Evolutionary conservation across 805 yeast genomes (phyloP).

Genomic region (Metschnikowia drakensbergensis): DNA sequence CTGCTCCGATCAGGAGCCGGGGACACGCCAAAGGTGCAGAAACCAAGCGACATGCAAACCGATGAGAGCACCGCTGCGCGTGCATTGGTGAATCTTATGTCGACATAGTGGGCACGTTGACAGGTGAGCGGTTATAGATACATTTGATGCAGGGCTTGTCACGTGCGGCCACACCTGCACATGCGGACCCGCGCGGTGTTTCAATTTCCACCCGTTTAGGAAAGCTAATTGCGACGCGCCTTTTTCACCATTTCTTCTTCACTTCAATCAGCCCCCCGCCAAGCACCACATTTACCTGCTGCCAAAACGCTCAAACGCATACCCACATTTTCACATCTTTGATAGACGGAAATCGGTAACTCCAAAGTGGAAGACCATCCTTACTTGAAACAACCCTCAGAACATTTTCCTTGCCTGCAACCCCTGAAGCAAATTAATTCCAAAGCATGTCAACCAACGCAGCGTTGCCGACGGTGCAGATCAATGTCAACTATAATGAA

Average conservation of each 20-base stretch:
- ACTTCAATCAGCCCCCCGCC: background rate
- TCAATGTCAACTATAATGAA: conserved; percentile 70
- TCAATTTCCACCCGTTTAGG: conserved; percentile 6
- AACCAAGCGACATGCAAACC: conserved; percentile 16
- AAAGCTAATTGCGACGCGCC: conserved; percentile 9
- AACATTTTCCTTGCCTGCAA: no score
- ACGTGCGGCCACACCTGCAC: conserved; percentile 3
- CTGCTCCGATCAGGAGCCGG: conserved; percentile 41
- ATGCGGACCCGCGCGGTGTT: conserved; percentile 10
- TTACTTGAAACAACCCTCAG: no score
- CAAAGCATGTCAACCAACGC: conserved; percentile 21
- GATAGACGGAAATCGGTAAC: no score
- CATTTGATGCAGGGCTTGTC: background rate
- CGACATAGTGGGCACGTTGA: conserved; percentile 8
- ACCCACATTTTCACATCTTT: no score
- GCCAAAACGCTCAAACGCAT: no score
- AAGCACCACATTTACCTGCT: no score
- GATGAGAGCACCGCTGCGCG: conserved; percentile 56
- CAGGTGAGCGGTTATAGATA: background rate
- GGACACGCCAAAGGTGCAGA: conserved; percentile 6
- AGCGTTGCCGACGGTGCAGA: conserved; percentile 59
- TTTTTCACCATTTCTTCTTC: conserved; percentile 1
- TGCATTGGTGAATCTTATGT: conserved; percentile 60
- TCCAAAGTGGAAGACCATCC: no score
- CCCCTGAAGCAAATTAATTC: no score